These are phyloP conservation scores for Teunomyces panamensis DNA, from an alignment of 805 yeast species.

Conservation along the genomic window DNA sequence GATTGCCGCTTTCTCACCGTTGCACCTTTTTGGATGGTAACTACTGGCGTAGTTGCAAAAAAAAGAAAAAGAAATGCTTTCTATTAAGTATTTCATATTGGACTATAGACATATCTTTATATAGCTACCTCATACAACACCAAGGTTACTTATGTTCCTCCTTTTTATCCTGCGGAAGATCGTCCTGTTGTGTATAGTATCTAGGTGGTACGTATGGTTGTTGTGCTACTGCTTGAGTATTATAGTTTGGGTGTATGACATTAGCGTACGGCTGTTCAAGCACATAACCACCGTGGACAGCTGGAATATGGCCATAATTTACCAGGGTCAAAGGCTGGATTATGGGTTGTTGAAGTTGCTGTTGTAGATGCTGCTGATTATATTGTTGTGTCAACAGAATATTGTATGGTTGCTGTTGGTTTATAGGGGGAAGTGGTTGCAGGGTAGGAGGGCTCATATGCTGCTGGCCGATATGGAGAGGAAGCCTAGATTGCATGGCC, in stretches of 20 bases:
- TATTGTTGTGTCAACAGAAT: not conserved
- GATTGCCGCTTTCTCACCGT: too few relatives aligned
- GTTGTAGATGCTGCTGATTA: not conserved
- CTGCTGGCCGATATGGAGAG: not conserved
- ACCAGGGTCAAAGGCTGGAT: not conserved
- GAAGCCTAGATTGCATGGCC: not conserved
- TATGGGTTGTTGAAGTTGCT: not conserved
- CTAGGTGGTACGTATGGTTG: not conserved
- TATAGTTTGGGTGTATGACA: not conserved
- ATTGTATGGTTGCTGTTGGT: not conserved
- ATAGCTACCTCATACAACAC: too few relatives aligned
- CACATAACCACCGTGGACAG: not conserved
- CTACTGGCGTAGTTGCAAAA: not conserved
- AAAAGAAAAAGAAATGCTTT: not conserved
- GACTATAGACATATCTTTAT: not conserved
- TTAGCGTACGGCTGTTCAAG: not conserved
- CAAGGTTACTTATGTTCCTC: not conserved
- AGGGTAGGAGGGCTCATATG: not conserved
- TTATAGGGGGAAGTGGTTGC: not conserved
- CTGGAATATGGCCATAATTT: not conserved
- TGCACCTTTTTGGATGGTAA: too few relatives aligned
- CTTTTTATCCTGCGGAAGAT: not conserved
- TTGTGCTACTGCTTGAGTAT: not conserved
- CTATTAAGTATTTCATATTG: not conserved
- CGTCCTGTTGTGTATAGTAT: not conserved